Percentiles rank a stretch among this genome's conserved stretches.
These are phyloP conservation scores for Trametes polyzona DNA, from an alignment of 1,284 basidiomycete genomes.

Conservation along the genomic window DNA sequence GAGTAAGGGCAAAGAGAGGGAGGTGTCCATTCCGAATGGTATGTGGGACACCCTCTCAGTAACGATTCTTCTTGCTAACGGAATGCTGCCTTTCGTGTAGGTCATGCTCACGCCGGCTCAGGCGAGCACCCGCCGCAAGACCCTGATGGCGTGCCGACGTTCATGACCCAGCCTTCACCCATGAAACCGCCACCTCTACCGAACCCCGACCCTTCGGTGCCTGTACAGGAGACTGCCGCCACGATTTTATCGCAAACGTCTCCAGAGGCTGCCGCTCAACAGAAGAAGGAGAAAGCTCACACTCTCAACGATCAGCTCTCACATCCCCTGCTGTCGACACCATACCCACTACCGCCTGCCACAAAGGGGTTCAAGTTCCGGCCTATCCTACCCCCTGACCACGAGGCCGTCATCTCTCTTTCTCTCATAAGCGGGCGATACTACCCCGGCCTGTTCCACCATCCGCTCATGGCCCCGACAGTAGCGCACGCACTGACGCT, in stretches of 20 bases:
- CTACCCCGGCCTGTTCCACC: conserved; percentile 67
- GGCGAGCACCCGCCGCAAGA: not conserved
- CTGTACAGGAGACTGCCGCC: conserved; percentile 18
- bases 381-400: conserved; percentile 62
- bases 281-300: conserved; percentile 14
- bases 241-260: conserved; percentile 23
- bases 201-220: conserved; percentile 35
- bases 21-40: conserved; percentile 2
- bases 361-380: conserved; percentile 70
- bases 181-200: conserved; percentile 36
- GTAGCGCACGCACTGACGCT: conserved; percentile 44
- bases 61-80: not conserved
- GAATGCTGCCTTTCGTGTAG: not conserved
- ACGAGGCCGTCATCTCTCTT: conserved; percentile 68
- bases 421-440: conserved; percentile 74
- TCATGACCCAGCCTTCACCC: conserved; percentile 37
- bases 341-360: conserved; percentile 58
- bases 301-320: conserved; percentile 41
- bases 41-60: no score
- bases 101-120: no score
- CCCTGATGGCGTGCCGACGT: conserved; percentile 18
- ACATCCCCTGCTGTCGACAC: conserved; percentile 40
- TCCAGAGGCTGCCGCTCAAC: conserved; percentile 5
- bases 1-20: conserved; percentile 30
- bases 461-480: conserved; percentile 54